Percentiles rank a stretch among this genome's conserved stretches.
Evolutionary conservation across 164 flowering plant species (phyloP).

Genomic region (Sextonia rubra): DNA sequence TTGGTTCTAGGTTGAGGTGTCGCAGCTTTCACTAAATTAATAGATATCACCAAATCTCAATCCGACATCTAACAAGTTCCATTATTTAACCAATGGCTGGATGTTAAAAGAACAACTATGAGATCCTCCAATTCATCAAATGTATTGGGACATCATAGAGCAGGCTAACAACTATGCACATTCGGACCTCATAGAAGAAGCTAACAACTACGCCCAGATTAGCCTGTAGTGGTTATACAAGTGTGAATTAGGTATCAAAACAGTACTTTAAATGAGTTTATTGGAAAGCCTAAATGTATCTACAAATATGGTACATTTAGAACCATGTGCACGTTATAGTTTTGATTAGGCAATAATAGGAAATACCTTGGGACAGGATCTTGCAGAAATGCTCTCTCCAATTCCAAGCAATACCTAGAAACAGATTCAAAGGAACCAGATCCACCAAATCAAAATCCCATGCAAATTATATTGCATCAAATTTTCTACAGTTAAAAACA

Average conservation of each 20-base stretch:
- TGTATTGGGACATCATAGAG: no score
- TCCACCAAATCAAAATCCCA: not conserved
- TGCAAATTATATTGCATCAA: not conserved
- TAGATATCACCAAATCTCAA: not conserved
- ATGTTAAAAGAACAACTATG: no score
- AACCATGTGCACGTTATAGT: not conserved
- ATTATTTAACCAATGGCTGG: not conserved
- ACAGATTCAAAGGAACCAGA: conserved; percentile 1
- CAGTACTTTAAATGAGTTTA: no score
- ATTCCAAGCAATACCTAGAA: conserved; percentile 76
- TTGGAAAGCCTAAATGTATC: no score
- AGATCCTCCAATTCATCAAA: no score
- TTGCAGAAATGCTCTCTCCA: conserved; percentile 79
- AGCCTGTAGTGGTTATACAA: no score
- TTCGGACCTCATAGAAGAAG: no score
- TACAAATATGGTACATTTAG: no score
- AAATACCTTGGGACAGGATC: conserved; percentile 83
- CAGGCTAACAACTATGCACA: no score
- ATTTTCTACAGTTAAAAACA: not conserved
- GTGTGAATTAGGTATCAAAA: no score
- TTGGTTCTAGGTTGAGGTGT: not conserved
- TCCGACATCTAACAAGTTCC: conserved; percentile 1
- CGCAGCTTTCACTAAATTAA: not conserved
- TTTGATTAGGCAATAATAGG: conserved; percentile 8
- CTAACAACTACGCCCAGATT: no score